Percentiles rank a stretch among this genome's conserved stretches.
These are phyloP conservation scores for Gyrodon lividus DNA, from an alignment of 768 basidiomycete genomes.

Conservation along the genomic window DNA sequence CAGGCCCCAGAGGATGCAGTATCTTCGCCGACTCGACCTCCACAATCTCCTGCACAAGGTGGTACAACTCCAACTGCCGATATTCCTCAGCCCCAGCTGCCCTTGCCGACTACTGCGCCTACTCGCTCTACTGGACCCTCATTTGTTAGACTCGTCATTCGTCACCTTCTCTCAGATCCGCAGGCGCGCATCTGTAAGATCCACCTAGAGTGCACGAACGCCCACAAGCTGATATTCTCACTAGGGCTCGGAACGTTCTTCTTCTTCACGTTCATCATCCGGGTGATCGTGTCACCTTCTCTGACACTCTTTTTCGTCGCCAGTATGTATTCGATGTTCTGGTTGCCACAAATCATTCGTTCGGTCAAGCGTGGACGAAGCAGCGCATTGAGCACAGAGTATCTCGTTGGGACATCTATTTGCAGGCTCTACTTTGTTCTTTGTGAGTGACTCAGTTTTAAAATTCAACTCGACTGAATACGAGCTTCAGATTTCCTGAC, in stretches of 20 bases:
- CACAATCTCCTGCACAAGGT: slow-evolving; percentile 8
- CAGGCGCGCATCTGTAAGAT: slow-evolving; percentile 68
- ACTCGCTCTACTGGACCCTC: slow-evolving; percentile 16
- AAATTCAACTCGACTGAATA: background rate
- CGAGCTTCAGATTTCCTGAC: slow-evolving; percentile 67
- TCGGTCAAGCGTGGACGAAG: slow-evolving; percentile 68
- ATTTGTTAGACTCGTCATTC: slow-evolving; percentile 51
- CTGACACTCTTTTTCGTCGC: slow-evolving; percentile 66
- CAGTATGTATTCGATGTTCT: slow-evolving; percentile 73
- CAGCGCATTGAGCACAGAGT: slow-evolving; percentile 66
- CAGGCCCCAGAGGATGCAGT: slow-evolving; percentile 71
- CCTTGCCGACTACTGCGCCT: slow-evolving; percentile 21
- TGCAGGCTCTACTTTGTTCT: slow-evolving; percentile 69
- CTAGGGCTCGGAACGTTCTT: slow-evolving; percentile 68
- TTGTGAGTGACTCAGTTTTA: slow-evolving; percentile 51
- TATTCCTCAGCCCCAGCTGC: slow-evolving; percentile 14
- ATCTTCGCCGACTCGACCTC: slow-evolving; percentile 26
- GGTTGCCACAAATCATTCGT: slow-evolving; percentile 83
- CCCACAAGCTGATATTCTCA: slow-evolving; percentile 7
- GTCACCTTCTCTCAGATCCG: slow-evolving; percentile 64
- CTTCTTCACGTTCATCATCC: slow-evolving; percentile 69
- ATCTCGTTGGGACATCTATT: slow-evolving; percentile 73
- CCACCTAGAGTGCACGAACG: background rate
- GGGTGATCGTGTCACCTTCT: slow-evolving; percentile 66
- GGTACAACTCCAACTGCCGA: slow-evolving; percentile 2